Percentiles rank a stretch among this genome's conserved stretches.
These are phyloP conservation scores for Entamoeba invadens DNA, from an alignment of 208 protist species.

Conservation along the genomic window DNA sequence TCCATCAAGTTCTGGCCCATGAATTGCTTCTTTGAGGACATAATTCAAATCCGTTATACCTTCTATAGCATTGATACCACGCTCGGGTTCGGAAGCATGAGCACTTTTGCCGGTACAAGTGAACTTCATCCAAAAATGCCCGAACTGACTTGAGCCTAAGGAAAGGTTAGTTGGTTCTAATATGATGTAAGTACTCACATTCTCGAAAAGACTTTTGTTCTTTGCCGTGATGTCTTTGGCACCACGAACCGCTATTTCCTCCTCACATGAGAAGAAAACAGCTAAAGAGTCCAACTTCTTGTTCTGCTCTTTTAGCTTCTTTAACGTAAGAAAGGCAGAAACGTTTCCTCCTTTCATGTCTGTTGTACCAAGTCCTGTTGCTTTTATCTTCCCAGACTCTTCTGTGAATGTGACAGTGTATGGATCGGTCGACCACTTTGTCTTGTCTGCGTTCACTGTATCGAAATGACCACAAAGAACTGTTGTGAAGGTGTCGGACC, in stretches of 20 bases:
- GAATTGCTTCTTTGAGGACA: background rate
- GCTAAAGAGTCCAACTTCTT: background rate
- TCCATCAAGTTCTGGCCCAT: background rate
- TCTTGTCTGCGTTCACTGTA: background rate
- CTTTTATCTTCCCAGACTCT: background rate
- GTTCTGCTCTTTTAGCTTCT: background rate
- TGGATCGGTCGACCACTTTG: background rate
- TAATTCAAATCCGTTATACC: background rate
- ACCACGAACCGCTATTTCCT: background rate
- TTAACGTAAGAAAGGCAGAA: background rate
- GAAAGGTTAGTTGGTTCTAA: background rate
- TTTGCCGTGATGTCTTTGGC: background rate
- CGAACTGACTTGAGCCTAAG: background rate
- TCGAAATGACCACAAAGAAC: background rate
- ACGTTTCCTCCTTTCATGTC: background rate
- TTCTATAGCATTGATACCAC: background rate
- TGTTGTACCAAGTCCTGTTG: background rate
- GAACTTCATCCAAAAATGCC: background rate
- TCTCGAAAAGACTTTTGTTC: background rate
- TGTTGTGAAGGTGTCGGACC: background rate
- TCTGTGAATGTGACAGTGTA: background rate
- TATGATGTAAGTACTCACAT: background rate
- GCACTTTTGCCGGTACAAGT: background rate
- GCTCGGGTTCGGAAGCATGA: background rate
- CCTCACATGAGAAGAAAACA: background rate